Evolutionary conservation across 1,284 basidiomycete genomes (phyloP).

Genomic region (Ustilago vetiveriae): DNA sequence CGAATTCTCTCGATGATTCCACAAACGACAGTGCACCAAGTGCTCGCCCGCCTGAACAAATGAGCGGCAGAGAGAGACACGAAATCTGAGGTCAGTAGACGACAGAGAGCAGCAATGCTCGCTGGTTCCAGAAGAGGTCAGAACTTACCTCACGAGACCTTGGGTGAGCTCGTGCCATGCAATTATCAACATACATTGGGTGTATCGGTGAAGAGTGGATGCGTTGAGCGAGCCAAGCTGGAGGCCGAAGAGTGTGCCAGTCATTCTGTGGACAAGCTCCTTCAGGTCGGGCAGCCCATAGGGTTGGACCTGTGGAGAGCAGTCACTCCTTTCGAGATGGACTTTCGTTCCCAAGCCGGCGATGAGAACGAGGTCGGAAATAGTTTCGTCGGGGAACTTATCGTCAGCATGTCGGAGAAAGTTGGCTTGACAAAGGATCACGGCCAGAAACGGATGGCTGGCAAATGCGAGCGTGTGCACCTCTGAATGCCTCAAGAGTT

Average conservation of each 20-base stretch:
- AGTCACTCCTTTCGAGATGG: background rate
- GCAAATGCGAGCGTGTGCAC: conserved; percentile 24
- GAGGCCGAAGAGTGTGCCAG: background rate
- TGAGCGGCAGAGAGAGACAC: background rate
- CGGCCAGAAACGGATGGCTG: conserved; percentile 31
- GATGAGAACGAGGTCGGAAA: conserved; percentile 20
- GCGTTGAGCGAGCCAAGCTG: conserved; percentile 10
- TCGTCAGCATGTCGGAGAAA: conserved; percentile 10
- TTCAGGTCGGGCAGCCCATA: conserved; percentile 3
- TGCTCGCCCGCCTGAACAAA: conserved; percentile 17
- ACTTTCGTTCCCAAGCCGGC: conserved; percentile 8
- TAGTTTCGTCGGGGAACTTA: background rate
- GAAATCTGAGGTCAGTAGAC: too few species aligned
- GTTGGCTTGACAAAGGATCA: conserved; percentile 25
- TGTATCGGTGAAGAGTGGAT: conserved; percentile 3
- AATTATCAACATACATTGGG: conserved; percentile 29
- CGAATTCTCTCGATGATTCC: conserved; percentile 7
- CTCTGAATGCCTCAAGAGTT: conserved; percentile 1
- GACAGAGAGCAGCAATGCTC: too few species aligned
- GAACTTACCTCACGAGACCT: conserved; percentile 24
- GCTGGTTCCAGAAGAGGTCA: too few species aligned
- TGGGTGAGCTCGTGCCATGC: conserved; percentile 38
- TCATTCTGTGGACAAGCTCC: background rate
- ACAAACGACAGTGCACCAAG: conserved; percentile 21
- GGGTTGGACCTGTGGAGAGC: background rate